Evolutionary conservation across 805 yeast species (phyloP).

Genomic region (Candida boleticola): DNA sequence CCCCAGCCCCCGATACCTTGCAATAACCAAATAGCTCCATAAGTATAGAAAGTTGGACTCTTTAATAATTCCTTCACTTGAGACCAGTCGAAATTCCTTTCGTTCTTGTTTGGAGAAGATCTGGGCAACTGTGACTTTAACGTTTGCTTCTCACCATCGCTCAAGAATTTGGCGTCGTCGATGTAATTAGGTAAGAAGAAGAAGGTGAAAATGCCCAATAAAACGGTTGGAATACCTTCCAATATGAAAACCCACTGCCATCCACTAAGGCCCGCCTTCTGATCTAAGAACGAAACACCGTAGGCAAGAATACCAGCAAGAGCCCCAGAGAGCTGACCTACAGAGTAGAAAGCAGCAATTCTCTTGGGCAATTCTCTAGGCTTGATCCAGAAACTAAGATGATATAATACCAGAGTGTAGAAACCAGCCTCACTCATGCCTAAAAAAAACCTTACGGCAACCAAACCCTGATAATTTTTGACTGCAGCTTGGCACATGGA

Average conservation of each 20-base stretch:
- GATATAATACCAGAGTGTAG: conserved; percentile 14
- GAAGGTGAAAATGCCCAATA: conserved; percentile 8
- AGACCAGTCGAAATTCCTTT: conserved; percentile 8
- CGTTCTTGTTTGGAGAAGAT: conserved; percentile 10
- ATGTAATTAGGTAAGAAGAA: conserved; percentile 12
- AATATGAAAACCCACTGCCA: conserved; percentile 14
- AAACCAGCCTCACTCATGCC: conserved; percentile 12
- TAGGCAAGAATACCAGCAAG: conserved; percentile 21
- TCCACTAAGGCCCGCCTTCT: conserved; percentile 10
- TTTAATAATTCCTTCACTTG: conserved; percentile 10
- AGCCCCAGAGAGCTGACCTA: conserved; percentile 20
- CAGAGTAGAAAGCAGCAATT: conserved; percentile 18
- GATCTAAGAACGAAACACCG: conserved; percentile 12
- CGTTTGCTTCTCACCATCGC: conserved; percentile 9
- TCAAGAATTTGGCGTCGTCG: conserved; percentile 11
- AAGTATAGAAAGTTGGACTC: conserved; percentile 13
- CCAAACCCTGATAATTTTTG: conserved; percentile 7
- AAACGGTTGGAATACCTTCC: conserved; percentile 12
- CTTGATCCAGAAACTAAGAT: conserved; percentile 19
- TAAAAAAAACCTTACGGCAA: conserved; percentile 11
- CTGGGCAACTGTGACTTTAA: conserved; percentile 8
- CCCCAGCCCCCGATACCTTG: conserved; percentile 19
- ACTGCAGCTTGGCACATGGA: conserved; percentile 13
- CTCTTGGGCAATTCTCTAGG: conserved; percentile 19
- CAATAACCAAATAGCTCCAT: conserved; percentile 13